A percentile compares a stretch with the other conserved stretches of the same genome.
Evolutionary conservation across 768 basidiomycete genomes (phyloP).

Genomic region (Infundibulicybe gibba): DNA sequence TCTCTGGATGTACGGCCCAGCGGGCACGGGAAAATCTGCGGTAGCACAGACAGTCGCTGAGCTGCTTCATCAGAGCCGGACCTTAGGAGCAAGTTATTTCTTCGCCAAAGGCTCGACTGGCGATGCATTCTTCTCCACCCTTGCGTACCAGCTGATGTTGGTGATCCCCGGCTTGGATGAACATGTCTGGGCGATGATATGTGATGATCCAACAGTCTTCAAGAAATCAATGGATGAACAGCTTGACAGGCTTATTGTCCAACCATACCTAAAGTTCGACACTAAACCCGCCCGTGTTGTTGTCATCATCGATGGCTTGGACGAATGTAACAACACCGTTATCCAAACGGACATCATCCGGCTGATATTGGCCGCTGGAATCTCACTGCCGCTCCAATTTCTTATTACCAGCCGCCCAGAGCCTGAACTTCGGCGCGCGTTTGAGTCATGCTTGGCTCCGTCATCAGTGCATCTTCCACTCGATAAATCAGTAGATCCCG

Average conservation of each 20-base stretch:
- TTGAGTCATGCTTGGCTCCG: conserved; percentile 3
- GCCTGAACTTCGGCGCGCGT: conserved; percentile 3
- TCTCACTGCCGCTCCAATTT: conserved; percentile 4
- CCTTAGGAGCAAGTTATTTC: conserved; percentile 9
- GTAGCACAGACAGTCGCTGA: conserved; percentile 8
- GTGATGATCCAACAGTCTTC: conserved; percentile 5
- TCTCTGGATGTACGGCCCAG: not conserved
- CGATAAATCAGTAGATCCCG: conserved; percentile 3
- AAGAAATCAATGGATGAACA: not conserved
- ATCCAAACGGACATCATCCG: conserved; percentile 5
- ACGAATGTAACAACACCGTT: not conserved
- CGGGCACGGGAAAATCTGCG: not conserved
- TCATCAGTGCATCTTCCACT: conserved; percentile 3
- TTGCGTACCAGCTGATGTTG: conserved; percentile 8
- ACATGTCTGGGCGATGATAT: conserved; percentile 2
- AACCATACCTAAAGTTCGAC: not conserved
- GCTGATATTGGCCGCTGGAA: conserved; percentile 3
- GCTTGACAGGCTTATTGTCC: conserved; percentile 4
- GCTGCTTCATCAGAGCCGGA: not conserved
- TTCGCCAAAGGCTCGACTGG: conserved; percentile 6
- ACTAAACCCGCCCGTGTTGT: conserved; percentile 1
- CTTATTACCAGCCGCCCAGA: conserved; percentile 6
- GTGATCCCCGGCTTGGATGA: conserved; percentile 1
- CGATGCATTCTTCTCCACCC: not conserved
- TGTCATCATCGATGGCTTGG: not conserved